phyloP scores from a whole-genome alignment of 2,329 filamentous ascomycete species.

The Pseudogymnoascus pannorum region DNA sequence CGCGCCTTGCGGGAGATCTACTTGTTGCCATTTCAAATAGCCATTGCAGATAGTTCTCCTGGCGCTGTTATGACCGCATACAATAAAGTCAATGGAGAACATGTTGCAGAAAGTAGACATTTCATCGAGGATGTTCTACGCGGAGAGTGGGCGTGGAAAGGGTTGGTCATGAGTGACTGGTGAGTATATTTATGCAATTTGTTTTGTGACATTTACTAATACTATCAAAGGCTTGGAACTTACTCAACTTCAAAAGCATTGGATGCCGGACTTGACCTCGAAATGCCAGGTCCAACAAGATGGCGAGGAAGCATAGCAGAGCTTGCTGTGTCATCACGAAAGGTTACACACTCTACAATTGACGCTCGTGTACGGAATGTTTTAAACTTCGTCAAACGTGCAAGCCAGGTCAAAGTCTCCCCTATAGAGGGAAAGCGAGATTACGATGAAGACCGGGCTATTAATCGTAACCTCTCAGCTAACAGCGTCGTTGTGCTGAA shows the following conservation, averaged over 20 bases:
- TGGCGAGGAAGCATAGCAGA: conserved; percentile 23
- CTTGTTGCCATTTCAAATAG: conserved; percentile 39
- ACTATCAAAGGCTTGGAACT: conserved; percentile 37
- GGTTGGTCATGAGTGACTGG: conserved; percentile 43
- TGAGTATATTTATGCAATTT: conserved; percentile 20
- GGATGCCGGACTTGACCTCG: conserved; percentile 48
- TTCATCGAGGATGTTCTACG: conserved; percentile 35
- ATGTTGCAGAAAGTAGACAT: conserved; percentile 35
- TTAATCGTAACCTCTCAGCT: conserved; percentile 50
- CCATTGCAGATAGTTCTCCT: conserved; percentile 35
- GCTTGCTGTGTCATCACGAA: conserved; percentile 21
- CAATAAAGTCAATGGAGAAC: conserved; percentile 39
- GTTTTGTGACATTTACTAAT: not conserved
- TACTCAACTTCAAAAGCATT: conserved; percentile 46
- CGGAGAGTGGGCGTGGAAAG: conserved; percentile 39
- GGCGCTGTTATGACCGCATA: conserved; percentile 42
- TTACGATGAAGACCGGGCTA: conserved; percentile 29
- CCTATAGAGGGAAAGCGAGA: conserved; percentile 23
- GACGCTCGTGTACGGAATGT: conserved; percentile 24
- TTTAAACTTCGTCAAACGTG: conserved; percentile 22
- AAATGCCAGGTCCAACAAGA: conserved; percentile 48
- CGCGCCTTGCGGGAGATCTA: conserved; percentile 38
- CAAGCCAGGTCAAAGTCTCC: conserved; percentile 21
- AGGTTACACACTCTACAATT: conserved; percentile 20
- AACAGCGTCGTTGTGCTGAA: conserved; percentile 59